Evolutionary conservation across 139 green algal species (phyloP).

Genomic region (Gonium pectorale): DNA sequence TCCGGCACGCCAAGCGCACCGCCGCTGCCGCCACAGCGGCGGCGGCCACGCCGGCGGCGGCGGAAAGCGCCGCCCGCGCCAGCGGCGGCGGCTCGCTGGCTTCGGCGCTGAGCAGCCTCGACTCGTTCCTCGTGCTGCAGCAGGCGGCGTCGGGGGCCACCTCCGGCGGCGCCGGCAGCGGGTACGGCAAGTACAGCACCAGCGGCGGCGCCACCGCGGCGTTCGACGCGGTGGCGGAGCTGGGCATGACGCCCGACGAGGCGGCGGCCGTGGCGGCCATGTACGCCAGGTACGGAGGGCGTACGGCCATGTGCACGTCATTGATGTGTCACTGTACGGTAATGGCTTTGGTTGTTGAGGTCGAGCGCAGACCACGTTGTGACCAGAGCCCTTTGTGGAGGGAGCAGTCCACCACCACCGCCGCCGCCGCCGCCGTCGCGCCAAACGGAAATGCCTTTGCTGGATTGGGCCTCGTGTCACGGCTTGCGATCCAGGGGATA

Average conservation of each 20-base stretch:
- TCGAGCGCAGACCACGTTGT: too few relatives aligned
- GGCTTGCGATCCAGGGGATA: too few relatives aligned
- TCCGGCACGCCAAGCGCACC: background rate
- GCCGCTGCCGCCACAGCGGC: background rate
- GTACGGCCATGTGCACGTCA: background rate
- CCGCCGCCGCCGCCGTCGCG: too few relatives aligned
- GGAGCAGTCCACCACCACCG: too few relatives aligned
- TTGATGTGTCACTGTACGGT: background rate
- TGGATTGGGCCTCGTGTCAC: too few relatives aligned
- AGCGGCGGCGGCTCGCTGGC: background rate
- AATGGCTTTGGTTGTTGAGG: too few relatives aligned
- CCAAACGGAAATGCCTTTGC: too few relatives aligned
- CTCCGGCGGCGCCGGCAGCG: background rate
- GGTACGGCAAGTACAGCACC: background rate
- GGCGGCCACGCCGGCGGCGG: background rate
- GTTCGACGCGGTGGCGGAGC: slow-evolving; percentile 18
- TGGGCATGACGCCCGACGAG: slow-evolving; percentile 1
- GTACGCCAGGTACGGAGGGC: slow-evolving; percentile 15
- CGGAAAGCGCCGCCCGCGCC: background rate
- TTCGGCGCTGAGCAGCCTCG: slow-evolving; percentile 10
- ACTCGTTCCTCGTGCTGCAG: slow-evolving; percentile 20
- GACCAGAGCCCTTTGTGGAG: too few relatives aligned
- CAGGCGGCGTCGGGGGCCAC: background rate
- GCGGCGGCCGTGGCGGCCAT: background rate
- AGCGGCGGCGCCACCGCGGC: background rate